Base-by-base conservation (phyloP, 441 rosid genomes). In the Jatropha podagrica region DNA sequence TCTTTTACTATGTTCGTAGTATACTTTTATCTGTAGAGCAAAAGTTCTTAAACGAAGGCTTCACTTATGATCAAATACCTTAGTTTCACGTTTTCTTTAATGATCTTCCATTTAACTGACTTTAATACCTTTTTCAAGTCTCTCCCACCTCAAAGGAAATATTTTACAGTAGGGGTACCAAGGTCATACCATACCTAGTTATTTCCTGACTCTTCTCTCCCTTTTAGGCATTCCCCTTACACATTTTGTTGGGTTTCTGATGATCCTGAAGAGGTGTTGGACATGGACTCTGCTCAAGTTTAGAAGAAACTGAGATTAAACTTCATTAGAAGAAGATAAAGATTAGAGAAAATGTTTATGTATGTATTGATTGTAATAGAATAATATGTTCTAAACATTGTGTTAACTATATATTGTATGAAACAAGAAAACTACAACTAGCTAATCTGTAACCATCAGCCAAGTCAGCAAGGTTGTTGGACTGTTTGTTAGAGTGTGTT, bases 41-140 rank as follows among this genome's bases (percentile, higher is more conserved):
- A 11, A 71, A 42, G 74, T 71, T 41, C 4, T 2, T 42, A 23
- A 42, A 20, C 23, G 20, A 71, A 12, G 74, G 74, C 38, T 71
- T 71, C 65, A 54, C 9, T 52, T 38, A 1, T 17, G 32, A 54
- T 10, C 54, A 71, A 42, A 2, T 58, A 2, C 41, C 65, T 5
- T 65, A 71, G 11, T 56, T 71, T 59, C 74, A 71, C 6, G 74
- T 71, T 7, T 56, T 71, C 14, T 71, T 71, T 3, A 71, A 71
- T 41, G 65, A 58, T 58, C 65, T 71, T 56, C 54, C 55, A 14
- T 42, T 44, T 52, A 72, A 44, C 14, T 23, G 65, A 72, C 8
- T 71, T 72, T 23, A 72, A 72, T 60, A 44, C 14, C 44, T 41
- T 60, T 72, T 72, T 32, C 65, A 60, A 72, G 27, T 59, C 52